Conservation (phyloP, 2,329 filamentous ascomycete species). For the Colletotrichum simmondsii region DNA sequence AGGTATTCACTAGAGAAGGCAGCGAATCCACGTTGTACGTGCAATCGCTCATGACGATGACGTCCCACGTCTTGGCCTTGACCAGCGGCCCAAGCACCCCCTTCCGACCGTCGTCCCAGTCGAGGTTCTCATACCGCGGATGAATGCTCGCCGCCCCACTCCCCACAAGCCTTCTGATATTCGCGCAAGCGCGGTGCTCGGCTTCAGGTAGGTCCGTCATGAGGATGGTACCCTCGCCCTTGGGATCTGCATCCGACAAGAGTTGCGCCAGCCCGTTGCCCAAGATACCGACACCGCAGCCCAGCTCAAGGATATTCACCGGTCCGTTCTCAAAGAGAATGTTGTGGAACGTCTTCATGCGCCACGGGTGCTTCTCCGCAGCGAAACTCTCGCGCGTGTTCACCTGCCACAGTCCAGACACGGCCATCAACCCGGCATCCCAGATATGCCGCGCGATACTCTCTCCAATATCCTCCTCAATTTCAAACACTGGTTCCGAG, state of each 20-base stretch:
- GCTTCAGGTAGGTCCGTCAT: conserved; percentile 68
- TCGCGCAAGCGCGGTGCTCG: conserved; percentile 58
- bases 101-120: conserved; percentile 64
- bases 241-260: conserved; percentile 40
- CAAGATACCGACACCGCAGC: conserved; percentile 66
- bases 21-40: conserved; percentile 70
- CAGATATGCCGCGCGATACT: conserved; percentile 70
- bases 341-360: conserved; percentile 30
- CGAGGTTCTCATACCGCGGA: conserved; percentile 64
- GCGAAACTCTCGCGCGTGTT: conserved; percentile 22
- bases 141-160: background rate
- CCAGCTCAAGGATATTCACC: conserved; percentile 63
- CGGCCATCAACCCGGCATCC: conserved; percentile 65
- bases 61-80: conserved; percentile 57
- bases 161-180: conserved; percentile 50
- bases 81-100: conserved; percentile 56
- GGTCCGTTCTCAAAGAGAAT: conserved; percentile 40
- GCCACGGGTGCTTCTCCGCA: background rate
- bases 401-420: conserved; percentile 44
- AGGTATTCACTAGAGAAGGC: conserved; percentile 62
- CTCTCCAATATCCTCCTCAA: conserved; percentile 69
- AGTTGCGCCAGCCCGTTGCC: conserved; percentile 58
- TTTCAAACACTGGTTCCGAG: conserved; percentile 45
- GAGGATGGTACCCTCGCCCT: conserved; percentile 49
- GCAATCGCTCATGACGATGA: conserved; percentile 68